A percentile compares a stretch with the other conserved stretches of the same genome.
Evolutionary conservation across 148 eudicot species (phyloP).

Genomic region (Bassia scoparia): DNA sequence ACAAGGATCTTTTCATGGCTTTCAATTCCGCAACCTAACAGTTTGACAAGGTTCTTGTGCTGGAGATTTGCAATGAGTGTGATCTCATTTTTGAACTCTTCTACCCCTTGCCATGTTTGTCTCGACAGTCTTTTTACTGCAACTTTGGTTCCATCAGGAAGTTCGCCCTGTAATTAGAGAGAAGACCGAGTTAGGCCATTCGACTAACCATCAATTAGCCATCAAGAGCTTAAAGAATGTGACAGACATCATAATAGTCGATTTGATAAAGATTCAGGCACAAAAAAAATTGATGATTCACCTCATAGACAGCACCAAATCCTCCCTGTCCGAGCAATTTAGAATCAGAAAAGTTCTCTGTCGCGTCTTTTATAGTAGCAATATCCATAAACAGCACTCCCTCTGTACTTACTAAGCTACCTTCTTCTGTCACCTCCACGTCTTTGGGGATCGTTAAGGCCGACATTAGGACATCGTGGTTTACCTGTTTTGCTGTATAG

Average conservation of each 20-base stretch:
- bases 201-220: too few relatives aligned
- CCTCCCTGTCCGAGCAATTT: slow-evolving; percentile 31
- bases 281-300: neutral
- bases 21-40: neutral
- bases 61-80: neutral
- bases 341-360: slow-evolving; percentile 25
- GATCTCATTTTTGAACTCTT: neutral
- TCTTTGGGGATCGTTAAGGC: slow-evolving; percentile 10
- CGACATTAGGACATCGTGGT: neutral
- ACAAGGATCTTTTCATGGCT: neutral
- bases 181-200: too few relatives aligned
- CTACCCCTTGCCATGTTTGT: neutral
- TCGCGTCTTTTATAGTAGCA: slow-evolving; percentile 25
- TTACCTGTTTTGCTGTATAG: slow-evolving; percentile 19
- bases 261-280: too few relatives aligned
- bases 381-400: slow-evolving; percentile 27
- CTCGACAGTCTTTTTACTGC: neutral
- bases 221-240: too few relatives aligned
- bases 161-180: neutral
- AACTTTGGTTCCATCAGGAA: neutral
- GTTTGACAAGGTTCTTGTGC: neutral
- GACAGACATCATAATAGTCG: too few relatives aligned
- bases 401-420: slow-evolving; percentile 18
- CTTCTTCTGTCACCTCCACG: slow-evolving; percentile 12
- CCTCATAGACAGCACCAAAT: slow-evolving; percentile 38